These are phyloP conservation scores for Fragosphaeria purpurea DNA, from an alignment of 2,329 filamentous ascomycete species.

Conservation along the genomic window DNA sequence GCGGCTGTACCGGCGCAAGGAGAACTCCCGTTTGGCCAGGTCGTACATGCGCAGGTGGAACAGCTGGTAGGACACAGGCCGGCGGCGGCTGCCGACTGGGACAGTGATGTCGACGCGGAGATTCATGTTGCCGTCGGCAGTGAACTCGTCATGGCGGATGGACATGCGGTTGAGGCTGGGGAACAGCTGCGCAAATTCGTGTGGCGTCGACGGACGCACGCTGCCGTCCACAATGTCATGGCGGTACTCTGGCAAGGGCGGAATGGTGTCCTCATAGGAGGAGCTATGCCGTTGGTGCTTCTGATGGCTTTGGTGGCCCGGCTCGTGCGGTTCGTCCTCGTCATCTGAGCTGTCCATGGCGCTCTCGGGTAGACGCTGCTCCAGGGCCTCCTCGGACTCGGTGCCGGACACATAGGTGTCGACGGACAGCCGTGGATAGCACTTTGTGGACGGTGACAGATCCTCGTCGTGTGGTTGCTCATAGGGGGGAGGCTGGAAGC, in stretches of 20 bases:
- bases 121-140: slow-evolving; percentile 92
- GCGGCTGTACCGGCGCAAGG: slow-evolving; percentile 80
- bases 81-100: slow-evolving; percentile 42
- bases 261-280: slow-evolving; percentile 27
- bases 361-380: slow-evolving; percentile 27
- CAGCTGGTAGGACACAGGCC: slow-evolving; percentile 57
- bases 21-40: slow-evolving; percentile 76
- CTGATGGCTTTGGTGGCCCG: slow-evolving; percentile 13
- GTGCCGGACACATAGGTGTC: slow-evolving; percentile 73
- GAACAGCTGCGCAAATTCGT: slow-evolving; percentile 76
- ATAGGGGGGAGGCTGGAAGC: slow-evolving; percentile 4
- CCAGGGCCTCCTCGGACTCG: slow-evolving; percentile 50
- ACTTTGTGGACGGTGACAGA: slow-evolving; percentile 30
- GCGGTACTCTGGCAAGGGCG: slow-evolving; percentile 47
- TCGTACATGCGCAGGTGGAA: slow-evolving; percentile 97
- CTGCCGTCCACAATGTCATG: slow-evolving; percentile 54
- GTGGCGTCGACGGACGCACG: slow-evolving; percentile 66
- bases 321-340: slow-evolving; percentile 16
- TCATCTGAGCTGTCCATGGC: slow-evolving; percentile 21
- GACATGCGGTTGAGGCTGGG: slow-evolving; percentile 71
- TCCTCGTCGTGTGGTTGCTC: slow-evolving; percentile 19
- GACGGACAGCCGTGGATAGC: slow-evolving; percentile 50
- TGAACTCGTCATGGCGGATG: slow-evolving; percentile 84
- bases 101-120: slow-evolving; percentile 76
- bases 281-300: not conserved